Evolutionary conservation across 352 stramenopile species (phyloP).

Genomic region (Globisporangium sylvaticum): DNA sequence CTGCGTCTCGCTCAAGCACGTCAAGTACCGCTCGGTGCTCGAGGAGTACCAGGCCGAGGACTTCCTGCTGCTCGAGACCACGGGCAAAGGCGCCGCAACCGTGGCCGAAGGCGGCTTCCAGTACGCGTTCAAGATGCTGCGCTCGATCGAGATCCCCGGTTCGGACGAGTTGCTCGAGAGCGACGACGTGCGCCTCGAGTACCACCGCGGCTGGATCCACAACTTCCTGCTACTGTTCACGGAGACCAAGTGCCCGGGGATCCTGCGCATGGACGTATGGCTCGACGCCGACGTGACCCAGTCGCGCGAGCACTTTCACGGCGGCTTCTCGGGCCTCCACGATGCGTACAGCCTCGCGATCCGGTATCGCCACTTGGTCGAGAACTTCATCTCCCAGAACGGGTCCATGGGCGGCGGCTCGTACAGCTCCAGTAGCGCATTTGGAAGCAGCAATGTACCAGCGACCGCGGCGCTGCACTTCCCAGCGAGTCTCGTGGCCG

Average conservation of each 20-base stretch:
- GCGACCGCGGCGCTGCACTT: constrained; percentile 21
- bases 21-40: constrained; percentile 63
- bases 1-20: constrained; percentile 75
- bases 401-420: constrained; percentile 4
- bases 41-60: constrained; percentile 56
- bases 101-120: constrained; percentile 33
- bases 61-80: constrained; percentile 59
- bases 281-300: constrained; percentile 62
- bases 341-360: constrained; percentile 67
- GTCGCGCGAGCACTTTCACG: constrained; percentile 45
- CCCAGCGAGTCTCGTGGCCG: constrained; percentile 23
- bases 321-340: constrained; percentile 56
- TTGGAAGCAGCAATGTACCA: constrained; percentile 16
- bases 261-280: constrained; percentile 72
- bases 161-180: constrained; percentile 43
- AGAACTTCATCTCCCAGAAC: constrained; percentile 34
- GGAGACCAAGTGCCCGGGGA: constrained; percentile 47
- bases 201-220: constrained; percentile 53
- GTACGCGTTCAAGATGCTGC: constrained; percentile 66
- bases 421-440: not conserved
- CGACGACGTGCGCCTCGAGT: constrained; percentile 39
- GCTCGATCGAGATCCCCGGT: constrained; percentile 30
- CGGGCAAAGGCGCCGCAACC: constrained; percentile 29
- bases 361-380: constrained; percentile 55
- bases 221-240: constrained; percentile 56